Evolutionary conservation across 192 early-diverging fungal species (phyloP).

Genomic region (Coemansia sp.): DNA sequence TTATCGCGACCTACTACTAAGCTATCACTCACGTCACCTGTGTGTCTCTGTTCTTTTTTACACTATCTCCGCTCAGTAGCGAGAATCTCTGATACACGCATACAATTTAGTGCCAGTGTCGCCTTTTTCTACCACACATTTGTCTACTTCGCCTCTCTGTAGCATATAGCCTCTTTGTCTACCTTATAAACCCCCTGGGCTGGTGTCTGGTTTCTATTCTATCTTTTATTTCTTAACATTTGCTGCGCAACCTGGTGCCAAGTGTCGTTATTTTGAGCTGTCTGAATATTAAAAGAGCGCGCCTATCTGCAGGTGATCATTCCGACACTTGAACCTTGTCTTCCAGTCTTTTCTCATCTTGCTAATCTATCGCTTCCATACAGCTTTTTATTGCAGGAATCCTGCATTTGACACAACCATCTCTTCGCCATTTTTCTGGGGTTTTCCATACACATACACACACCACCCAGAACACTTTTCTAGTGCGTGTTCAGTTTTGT

Average conservation of each 20-base stretch:
- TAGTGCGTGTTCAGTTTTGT: not conserved
- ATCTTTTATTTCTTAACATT: not conserved
- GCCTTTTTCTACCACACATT: not conserved
- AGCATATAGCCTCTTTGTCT: not conserved
- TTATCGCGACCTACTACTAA: not conserved
- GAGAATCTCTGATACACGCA: not conserved
- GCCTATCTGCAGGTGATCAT: conserved; percentile 20
- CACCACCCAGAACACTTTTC: not conserved
- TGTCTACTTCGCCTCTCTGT: not conserved
- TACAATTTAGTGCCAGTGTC: not conserved
- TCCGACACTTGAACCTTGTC: not conserved
- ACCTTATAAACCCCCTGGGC: not conserved
- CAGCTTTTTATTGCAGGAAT: not conserved
- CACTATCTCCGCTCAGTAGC: not conserved
- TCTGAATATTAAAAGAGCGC: conserved; percentile 18
- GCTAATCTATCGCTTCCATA: not conserved
- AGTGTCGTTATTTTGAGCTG: conserved; percentile 9
- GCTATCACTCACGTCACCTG: not conserved
- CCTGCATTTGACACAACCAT: conserved; percentile 2
- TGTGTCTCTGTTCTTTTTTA: not conserved
- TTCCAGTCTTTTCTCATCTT: not conserved
- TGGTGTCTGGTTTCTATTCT: not conserved
- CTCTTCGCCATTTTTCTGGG: not conserved
- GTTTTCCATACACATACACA: not conserved
- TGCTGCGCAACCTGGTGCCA: not conserved